phyloP scores from a whole-genome alignment of 345 rosid genomes.

The Excoecaria agallocha region DNA sequence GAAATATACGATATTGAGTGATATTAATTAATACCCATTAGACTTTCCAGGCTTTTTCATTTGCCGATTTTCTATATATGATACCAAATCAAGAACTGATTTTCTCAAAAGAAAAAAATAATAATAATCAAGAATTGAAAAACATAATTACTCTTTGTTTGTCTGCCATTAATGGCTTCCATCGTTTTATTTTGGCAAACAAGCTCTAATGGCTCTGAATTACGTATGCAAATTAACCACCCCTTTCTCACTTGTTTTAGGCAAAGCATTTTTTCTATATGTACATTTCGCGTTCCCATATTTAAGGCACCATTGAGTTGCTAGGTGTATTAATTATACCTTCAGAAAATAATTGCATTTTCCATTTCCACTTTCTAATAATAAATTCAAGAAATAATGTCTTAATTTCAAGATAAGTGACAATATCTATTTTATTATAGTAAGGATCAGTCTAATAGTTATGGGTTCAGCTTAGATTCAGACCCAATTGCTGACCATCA shows the following conservation, averaged over 20 bases:
- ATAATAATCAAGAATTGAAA: slow-evolving; percentile 15
- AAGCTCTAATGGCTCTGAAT: background rate
- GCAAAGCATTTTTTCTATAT: background rate
- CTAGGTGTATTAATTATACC: too few species aligned
- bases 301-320: slow-evolving; percentile 5
- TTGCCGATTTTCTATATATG: background rate
- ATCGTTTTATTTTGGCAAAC: background rate
- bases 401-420: background rate
- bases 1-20: too few species aligned
- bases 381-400: background rate
- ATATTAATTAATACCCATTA: background rate
- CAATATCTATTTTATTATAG: too few species aligned
- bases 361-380: background rate
- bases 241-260: background rate
- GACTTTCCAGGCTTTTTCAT: slow-evolving; percentile 15
- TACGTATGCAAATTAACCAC: too few species aligned
- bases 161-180: slow-evolving; percentile 25
- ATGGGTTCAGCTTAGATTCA: too few species aligned
- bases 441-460: too few species aligned
- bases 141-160: background rate
- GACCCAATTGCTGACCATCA: too few species aligned
- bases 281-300: background rate
- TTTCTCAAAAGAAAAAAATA: background rate
- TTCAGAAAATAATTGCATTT: background rate
- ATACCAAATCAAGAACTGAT: background rate